Percentiles rank a stretch among this genome's conserved stretches.
Evolutionary conservation across 139 green algal genomes (phyloP).

Genomic region (Ostreobium quekettii): DNA sequence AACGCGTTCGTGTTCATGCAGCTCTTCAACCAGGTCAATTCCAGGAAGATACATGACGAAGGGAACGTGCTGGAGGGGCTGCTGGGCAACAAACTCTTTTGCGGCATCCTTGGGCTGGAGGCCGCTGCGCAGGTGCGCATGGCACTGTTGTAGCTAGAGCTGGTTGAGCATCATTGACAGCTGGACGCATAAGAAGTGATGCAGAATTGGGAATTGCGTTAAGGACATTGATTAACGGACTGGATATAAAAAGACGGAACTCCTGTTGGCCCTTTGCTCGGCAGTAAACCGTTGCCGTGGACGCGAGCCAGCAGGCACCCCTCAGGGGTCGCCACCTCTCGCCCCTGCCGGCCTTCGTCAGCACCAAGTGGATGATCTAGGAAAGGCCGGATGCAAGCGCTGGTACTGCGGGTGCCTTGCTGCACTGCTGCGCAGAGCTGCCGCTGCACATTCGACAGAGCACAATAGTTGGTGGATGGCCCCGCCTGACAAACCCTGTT

Average conservation of each 20-base stretch:
- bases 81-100: constrained; percentile 47
- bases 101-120: constrained; percentile 48
- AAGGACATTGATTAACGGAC: neutral
- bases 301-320: too few relatives aligned
- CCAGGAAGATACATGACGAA: constrained; percentile 62
- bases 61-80: constrained; percentile 50
- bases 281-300: too few relatives aligned
- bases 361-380: too few relatives aligned
- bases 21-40: constrained; percentile 86
- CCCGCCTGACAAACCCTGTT: too few relatives aligned
- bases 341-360: too few relatives aligned
- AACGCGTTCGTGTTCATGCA: constrained; percentile 76
- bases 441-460: too few relatives aligned
- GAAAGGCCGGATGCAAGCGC: too few relatives aligned
- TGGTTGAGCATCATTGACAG: neutral
- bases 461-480: too few relatives aligned
- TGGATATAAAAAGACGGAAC: neutral
- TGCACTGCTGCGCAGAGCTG: too few relatives aligned
- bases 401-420: too few relatives aligned
- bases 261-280: too few relatives aligned
- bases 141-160: neutral
- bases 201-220: constrained; percentile 9
- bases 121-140: constrained; percentile 33
- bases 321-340: too few relatives aligned
- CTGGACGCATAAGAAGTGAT: constrained; percentile 3